A percentile compares a stretch with the other conserved stretches of the same genome.
Conservation (phyloP, 2,329 filamentous ascomycete genomes). For the Calonectria pauciramosa region DNA sequence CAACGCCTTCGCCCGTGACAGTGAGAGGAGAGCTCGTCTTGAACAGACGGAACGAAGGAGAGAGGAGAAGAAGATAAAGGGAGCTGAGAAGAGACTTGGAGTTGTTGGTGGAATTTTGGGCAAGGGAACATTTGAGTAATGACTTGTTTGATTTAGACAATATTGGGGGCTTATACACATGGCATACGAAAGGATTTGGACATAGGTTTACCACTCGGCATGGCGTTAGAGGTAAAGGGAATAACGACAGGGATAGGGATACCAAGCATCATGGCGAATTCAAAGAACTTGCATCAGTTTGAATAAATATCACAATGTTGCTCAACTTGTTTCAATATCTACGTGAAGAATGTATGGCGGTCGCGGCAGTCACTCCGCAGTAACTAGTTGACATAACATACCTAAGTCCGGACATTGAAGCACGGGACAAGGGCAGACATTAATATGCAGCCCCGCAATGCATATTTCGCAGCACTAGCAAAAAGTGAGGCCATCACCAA, state of each 20-base stretch:
- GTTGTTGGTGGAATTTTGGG: slow-evolving; percentile 72
- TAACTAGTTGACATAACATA: neutral
- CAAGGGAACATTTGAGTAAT: slow-evolving; percentile 59
- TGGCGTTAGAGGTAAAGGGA: slow-evolving; percentile 32
- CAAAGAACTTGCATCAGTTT: neutral
- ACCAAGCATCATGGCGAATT: neutral
- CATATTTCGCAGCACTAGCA: neutral
- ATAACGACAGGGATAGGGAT: neutral
- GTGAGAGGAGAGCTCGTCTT: slow-evolving; percentile 67
- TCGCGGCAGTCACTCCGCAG: too few relatives aligned
- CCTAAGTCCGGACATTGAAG: neutral
- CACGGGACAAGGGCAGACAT: neutral
- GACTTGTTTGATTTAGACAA: slow-evolving; percentile 20
- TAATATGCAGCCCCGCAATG: neutral
- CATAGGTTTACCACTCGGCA: slow-evolving; percentile 17
- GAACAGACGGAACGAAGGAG: slow-evolving; percentile 70
- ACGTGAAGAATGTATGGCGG: neutral
- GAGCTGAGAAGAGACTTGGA: slow-evolving; percentile 68
- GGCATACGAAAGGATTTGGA: slow-evolving; percentile 4
- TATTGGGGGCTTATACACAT: slow-evolving; percentile 22
- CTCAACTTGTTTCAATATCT: neutral
- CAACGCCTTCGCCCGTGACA: slow-evolving; percentile 72
- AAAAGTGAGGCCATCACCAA: slow-evolving; percentile 14
- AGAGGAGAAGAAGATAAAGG: slow-evolving; percentile 70
- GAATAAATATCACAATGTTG: neutral